Evolutionary conservation across 202 grass and related monocot genomes (phyloP), one percentile per base, ranked within the genome.

Genomic region (Elaeis oleifera): DNA sequence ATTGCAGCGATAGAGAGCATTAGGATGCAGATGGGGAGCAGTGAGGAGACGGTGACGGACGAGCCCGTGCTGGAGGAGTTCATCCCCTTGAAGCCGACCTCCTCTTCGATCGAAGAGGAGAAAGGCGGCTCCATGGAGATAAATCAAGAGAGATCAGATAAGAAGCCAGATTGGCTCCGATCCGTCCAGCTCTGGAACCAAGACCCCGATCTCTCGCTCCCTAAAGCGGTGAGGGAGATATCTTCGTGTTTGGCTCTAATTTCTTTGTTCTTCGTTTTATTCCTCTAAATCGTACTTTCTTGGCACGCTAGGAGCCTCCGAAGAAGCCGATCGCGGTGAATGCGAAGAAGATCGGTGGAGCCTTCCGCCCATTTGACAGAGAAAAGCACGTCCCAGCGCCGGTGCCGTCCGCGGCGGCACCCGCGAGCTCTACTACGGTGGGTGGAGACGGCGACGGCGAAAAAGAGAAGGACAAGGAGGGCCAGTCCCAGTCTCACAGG

Each of bases 41-140:
- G 77, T 50, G 87, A 88, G 64, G 81, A 83, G 59, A 79, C 67
- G 63, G 67, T 66, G 13, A 85, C 71, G 59, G 73, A 90, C 16
- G 84, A 64, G 7, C 84, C 81, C 18, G 84, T 96, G 23, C 78
- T 96, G 26, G 91, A 90, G 73, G 91, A 96, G 84, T 90, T 96
- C 51, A 96, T 96, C 64, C 81, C 87, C 21, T 64, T 96, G 51
- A 96, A 96, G 48, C 87, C 91, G 24, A 83, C 79, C 66, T 70
- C 79, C 22, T 80, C 69, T 16, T 78, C 61, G 39, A 87, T 74
- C 51, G 70, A 69, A 23, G 67, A 75, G 0, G 87, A 82, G 71
- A 76, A 75, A 58, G 26, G 16, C 18, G 72, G 67, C 53, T 59
- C 62, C 25, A 27, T 18, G 48, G 74, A 64, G 24, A 68, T 68